Percentiles rank a stretch among this genome's conserved stretches.
Evolutionary conservation across 2,329 filamentous ascomycete species (phyloP).

Genomic region (Harringtonia aguacate): DNA sequence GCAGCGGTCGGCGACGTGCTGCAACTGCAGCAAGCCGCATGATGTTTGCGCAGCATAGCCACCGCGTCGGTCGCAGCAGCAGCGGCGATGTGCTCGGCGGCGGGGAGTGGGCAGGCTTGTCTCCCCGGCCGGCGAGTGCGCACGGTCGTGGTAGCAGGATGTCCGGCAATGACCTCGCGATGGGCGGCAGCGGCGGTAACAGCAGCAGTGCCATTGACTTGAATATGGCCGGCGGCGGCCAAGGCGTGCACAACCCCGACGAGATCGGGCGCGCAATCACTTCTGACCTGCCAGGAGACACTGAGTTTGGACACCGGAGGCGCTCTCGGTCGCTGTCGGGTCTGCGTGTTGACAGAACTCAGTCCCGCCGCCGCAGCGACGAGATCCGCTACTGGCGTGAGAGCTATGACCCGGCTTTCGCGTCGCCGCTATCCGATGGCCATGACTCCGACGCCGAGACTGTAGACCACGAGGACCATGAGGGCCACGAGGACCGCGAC

Average conservation of each 20-base stretch:
- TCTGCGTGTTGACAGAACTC: constrained; percentile 26
- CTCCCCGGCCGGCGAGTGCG: constrained; percentile 50
- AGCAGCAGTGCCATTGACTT: not conserved
- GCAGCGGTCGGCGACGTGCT: constrained; percentile 19
- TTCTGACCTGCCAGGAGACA: constrained; percentile 29
- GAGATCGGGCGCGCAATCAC: constrained; percentile 54
- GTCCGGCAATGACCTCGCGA: not conserved
- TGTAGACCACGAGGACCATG: constrained; percentile 19
- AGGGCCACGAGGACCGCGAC: constrained; percentile 1
- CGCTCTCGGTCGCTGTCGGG: constrained; percentile 51
- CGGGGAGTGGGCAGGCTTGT: constrained; percentile 39
- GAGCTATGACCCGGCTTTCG: constrained; percentile 40
- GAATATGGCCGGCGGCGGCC: not conserved
- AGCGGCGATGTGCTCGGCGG: constrained; percentile 18
- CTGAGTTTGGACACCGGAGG: constrained; percentile 30
- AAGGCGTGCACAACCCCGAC: constrained; percentile 27
- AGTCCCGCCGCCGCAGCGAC: constrained; percentile 43
- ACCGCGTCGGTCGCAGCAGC: constrained; percentile 18
- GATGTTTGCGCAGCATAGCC: constrained; percentile 20
- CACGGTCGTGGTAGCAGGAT: constrained; percentile 39
- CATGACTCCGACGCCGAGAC: constrained; percentile 1
- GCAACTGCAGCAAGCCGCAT: constrained; percentile 29
- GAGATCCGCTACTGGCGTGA: constrained; percentile 56
- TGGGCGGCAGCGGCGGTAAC: not conserved
- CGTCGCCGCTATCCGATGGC: constrained; percentile 39